These are phyloP conservation scores for Intubia oerlemansii DNA, from an alignment of 2,329 filamentous ascomycete species.

Conservation along the genomic window DNA sequence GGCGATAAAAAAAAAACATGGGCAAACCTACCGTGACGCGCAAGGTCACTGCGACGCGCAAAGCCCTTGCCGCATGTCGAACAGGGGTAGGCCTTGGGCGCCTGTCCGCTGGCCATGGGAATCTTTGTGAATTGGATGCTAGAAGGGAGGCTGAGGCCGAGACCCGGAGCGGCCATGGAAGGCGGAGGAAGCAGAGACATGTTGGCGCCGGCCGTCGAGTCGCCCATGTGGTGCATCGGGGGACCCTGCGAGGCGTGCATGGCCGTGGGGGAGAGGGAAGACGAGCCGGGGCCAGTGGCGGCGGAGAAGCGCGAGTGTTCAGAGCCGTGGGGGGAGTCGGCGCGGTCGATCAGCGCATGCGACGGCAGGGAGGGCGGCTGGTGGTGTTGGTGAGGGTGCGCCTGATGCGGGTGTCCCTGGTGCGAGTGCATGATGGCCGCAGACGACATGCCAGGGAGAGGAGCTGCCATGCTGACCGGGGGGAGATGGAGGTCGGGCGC, in stretches of 20 bases:
- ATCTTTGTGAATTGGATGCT: constrained; percentile 9
- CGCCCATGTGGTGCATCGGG: constrained; percentile 20
- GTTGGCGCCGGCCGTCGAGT: too few relatives aligned
- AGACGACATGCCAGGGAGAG: too few relatives aligned
- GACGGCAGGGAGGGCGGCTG: constrained; percentile 7
- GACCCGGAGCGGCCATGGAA: too few relatives aligned
- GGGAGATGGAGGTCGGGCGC: too few relatives aligned
- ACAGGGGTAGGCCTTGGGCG: constrained; percentile 59
- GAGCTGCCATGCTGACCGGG: too few relatives aligned
- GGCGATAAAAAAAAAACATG: constrained; percentile 1
- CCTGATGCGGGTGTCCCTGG: constrained; percentile 1
- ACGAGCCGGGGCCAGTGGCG: constrained; percentile 15
- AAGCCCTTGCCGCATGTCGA: constrained; percentile 82
- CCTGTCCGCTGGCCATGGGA: constrained; percentile 6
- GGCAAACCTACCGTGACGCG: constrained; percentile 59
- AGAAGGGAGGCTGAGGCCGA: too few relatives aligned
- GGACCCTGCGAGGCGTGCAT: constrained; percentile 27
- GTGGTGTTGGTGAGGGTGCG: constrained; percentile 4
- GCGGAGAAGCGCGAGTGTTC: constrained; percentile 34
- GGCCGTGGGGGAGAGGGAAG: constrained; percentile 27
- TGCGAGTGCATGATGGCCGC: too few relatives aligned
- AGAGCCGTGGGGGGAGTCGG: constrained; percentile 36
- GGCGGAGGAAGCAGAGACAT: too few relatives aligned
- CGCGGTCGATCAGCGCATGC: constrained; percentile 23
- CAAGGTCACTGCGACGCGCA: constrained; percentile 79